Evolutionary conservation across 2,329 filamentous ascomycete species (phyloP), one percentile per base, ranked within the genome.

Genomic region (Aspergillus awamori): DNA sequence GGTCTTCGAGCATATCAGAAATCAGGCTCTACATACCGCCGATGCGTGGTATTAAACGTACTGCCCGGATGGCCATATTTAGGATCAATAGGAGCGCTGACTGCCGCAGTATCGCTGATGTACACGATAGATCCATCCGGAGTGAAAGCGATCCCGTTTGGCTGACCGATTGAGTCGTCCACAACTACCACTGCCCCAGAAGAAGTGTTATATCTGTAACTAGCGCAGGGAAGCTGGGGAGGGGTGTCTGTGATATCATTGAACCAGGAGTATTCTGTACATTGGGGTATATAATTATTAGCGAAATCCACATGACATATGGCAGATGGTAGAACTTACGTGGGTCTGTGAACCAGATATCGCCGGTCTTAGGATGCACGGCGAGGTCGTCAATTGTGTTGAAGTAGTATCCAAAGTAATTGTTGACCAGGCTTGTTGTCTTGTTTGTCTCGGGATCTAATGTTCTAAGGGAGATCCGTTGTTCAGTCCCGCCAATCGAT

Each of bases 301-400:
- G 11, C 33, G 33, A 36, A 6, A 13, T 36, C 33, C 33, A 36
- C n/a, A 8, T 17, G 20, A 10, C 36, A 22, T 1, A 22, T 26
- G 20, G 36, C 24, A 41, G 8, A 8, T 6, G 8, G 24, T 3
- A 51, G 73, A 75, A 49, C 8, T 58, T 41, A 67, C 73, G 68
- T 6, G 79, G 77, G 63, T 83, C 81, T 1, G 81, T 83, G 70
- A 83, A 83, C 80, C 81, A 83, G 45, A 84, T 71, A 45, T 81
- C 77, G 51, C 79, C 79, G 0, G 76, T 77, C 17, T 54, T 82
- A 79, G 70, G 81, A 79, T 67, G 76, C 7, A 65, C 64, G 1
- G 59, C 58, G 20, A 66, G 51, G 43, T 66, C 64, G 7, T 66
- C 63, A 28, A 66, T 58, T 4, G 63, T 66, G 43, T 65, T 66